Percentiles rank a stretch among this genome's conserved stretches.
These are phyloP conservation scores for Eutrema salsugineum DNA, from an alignment of 441 rosid species.

Conservation along the genomic window DNA sequence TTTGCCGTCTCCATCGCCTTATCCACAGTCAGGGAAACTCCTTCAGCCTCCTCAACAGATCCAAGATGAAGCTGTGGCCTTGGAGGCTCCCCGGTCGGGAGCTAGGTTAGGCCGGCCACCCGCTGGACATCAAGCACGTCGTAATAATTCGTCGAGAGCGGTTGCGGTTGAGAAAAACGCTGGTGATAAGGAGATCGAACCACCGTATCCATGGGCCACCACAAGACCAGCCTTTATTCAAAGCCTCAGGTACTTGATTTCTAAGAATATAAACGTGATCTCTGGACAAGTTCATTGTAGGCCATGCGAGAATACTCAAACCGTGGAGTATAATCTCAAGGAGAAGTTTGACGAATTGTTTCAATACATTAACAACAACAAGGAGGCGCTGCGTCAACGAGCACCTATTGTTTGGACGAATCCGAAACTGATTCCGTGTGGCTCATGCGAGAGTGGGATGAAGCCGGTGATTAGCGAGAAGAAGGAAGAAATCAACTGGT, in stretches of 20 bases:
- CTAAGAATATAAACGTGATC: slow-evolving; percentile 31
- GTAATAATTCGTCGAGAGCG: slow-evolving; percentile 31
- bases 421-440: slow-evolving; percentile 46
- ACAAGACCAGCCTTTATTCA: slow-evolving; percentile 42
- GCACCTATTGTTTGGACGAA: slow-evolving; percentile 57
- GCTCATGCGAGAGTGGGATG: slow-evolving; percentile 38
- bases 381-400: slow-evolving; percentile 45
- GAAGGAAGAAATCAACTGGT: slow-evolving; percentile 67
- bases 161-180: not conserved
- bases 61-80: not conserved
- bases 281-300: slow-evolving; percentile 55
- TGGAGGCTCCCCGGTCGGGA: not conserved
- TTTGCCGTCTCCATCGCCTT: not conserved
- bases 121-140: slow-evolving; percentile 18
- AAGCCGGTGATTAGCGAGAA: slow-evolving; percentile 52
- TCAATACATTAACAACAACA: slow-evolving; percentile 35
- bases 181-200: slow-evolving; percentile 29
- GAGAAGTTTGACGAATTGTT: slow-evolving; percentile 47
- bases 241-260: slow-evolving; percentile 24
- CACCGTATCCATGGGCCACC: slow-evolving; percentile 73
- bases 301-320: slow-evolving; percentile 44
- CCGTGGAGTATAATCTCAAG: slow-evolving; percentile 40
- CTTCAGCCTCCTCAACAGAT: not conserved
- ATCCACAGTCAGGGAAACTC: not conserved
- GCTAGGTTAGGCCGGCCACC: slow-evolving; percentile 20